Percentiles rank a stretch among this genome's conserved stretches.
phyloP scores from a whole-genome alignment of 1,284 basidiomycete species.

The Taiwanofungus camphoratus region DNA sequence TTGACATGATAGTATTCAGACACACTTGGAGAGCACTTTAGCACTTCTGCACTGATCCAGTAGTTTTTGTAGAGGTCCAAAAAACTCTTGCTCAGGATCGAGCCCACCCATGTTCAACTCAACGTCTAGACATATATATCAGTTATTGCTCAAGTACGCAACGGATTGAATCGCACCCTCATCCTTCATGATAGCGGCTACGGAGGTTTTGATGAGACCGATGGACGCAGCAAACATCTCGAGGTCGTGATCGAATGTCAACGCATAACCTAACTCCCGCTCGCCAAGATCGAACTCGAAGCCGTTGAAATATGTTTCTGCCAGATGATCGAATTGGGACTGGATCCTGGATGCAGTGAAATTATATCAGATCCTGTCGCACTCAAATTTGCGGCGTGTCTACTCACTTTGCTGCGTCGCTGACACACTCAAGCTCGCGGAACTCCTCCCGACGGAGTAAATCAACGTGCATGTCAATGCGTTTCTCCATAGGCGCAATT shows the following conservation, averaged over 20 bases:
- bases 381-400: no score
- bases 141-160: not conserved
- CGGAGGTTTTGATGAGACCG: conserved; percentile 80
- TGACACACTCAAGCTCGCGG: conserved; percentile 87
- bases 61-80: conserved; percentile 76
- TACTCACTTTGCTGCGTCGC: conserved; percentile 78
- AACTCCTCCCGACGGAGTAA: conserved; percentile 84
- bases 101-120: conserved; percentile 67
- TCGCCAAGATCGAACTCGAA: conserved; percentile 86
- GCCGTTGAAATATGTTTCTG: conserved; percentile 77
- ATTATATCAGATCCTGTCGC: not conserved
- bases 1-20: conserved; percentile 5
- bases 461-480: conserved; percentile 88
- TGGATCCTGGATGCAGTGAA: conserved; percentile 54
- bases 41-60: conserved; percentile 78
- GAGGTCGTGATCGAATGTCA: conserved; percentile 82
- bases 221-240: conserved; percentile 90
- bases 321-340: conserved; percentile 86
- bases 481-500: conserved; percentile 82
- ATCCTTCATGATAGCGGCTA: conserved; percentile 69
- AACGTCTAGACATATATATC: conserved; percentile 49
- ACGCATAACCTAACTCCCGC: conserved; percentile 77
- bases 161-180: conserved; percentile 47
- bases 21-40: conserved; percentile 76
- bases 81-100: conserved; percentile 67